Evolutionary conservation across 495 filamentous ascomycete species (phyloP), one percentile per base, ranked within the genome.

Genomic region (Talaromyces proteolyticus): DNA sequence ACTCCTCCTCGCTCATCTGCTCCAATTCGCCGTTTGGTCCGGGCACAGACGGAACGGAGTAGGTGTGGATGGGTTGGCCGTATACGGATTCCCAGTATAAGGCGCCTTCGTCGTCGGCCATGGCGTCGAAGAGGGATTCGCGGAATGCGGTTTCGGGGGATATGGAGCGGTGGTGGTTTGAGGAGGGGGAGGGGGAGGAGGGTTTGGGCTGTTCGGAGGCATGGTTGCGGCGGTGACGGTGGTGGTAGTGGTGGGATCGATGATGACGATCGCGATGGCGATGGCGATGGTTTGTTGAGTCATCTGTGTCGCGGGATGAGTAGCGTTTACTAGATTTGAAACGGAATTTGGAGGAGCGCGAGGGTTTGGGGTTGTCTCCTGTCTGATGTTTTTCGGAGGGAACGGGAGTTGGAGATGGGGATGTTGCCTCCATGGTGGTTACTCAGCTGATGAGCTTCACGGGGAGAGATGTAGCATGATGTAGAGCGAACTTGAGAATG

Each of bases 71-170:
- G 1, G 92, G 92, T 60, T 97, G 91, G 12, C 91, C 91, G 66
- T 96, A 98, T 44, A 97, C 89, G 26, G 81, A 78, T 62, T 95
- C 86, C 93, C 93, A 98, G 71, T 89, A 97, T 26, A 80, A 80
- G 38, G 93, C 93, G 34, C 93, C 93, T 70, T 98, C 93, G 67
- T 98, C 93, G 67, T 98, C 93, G 36, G 91, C 94, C 64, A 98
- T 84, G n/a, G 93, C 93, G 65, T 98, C 93, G 73, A 97, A 96
- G 42, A 97, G 82, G n/a, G 89, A 93, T 70, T 95, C 89, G 21
- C 89, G 85, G 67, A 98, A 98, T 14, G 91, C 91, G 8, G 75
- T 68, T 17, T 84, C 77, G 4, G 87, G 74, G 54, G 84, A 76
- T 29, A 49, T 17, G 12, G 14, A 78, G 46, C 34, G 40, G 24